Percentiles rank a stretch among this genome's conserved stretches.
These are phyloP conservation scores for Argentina anserina DNA, from an alignment of 306 rosid genomes.

Conservation along the genomic window DNA sequence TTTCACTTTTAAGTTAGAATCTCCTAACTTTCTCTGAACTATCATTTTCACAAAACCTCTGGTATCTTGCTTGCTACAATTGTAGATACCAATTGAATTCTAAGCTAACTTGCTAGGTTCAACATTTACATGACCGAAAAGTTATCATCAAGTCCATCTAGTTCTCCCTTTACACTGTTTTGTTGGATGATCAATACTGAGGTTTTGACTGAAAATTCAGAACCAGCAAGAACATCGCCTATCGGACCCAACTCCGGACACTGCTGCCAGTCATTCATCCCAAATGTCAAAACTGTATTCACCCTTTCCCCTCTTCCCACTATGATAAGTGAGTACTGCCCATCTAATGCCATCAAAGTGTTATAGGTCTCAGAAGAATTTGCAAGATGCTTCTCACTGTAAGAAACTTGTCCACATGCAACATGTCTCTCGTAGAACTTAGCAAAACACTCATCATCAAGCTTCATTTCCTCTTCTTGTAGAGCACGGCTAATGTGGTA, in stretches of 20 bases:
- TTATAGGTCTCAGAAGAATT: conserved; percentile 72
- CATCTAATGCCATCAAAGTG: conserved; percentile 69
- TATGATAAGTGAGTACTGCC: conserved; percentile 64
- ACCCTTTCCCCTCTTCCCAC: conserved; percentile 81
- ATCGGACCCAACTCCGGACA: conserved; percentile 91
- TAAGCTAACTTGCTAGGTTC: conserved; percentile 37
- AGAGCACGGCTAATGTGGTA: conserved; percentile 42
- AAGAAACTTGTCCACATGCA: conserved; percentile 48
- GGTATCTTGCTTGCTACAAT: conserved; percentile 26
- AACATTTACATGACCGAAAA: conserved; percentile 61
- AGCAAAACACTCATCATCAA: conserved; percentile 82
- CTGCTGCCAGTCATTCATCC: conserved; percentile 95
- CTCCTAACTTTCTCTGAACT: conserved; percentile 13
- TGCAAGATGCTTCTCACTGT: conserved; percentile 70
- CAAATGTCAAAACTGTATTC: conserved; percentile 64
- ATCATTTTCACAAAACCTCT: conserved; percentile 16
- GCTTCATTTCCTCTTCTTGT: conserved; percentile 59
- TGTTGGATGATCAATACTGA: conserved; percentile 85
- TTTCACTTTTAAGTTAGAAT: not conserved
- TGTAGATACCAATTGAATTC: conserved; percentile 36
- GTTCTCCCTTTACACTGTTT: conserved; percentile 60
- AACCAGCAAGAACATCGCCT: conserved; percentile 93
- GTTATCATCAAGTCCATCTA: conserved; percentile 92
- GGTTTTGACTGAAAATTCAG: conserved; percentile 55
- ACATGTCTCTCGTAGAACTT: conserved; percentile 64